Conservation (phyloP, 2,329 filamentous ascomycete genomes). For the Hymenoscyphus salicellus region DNA sequence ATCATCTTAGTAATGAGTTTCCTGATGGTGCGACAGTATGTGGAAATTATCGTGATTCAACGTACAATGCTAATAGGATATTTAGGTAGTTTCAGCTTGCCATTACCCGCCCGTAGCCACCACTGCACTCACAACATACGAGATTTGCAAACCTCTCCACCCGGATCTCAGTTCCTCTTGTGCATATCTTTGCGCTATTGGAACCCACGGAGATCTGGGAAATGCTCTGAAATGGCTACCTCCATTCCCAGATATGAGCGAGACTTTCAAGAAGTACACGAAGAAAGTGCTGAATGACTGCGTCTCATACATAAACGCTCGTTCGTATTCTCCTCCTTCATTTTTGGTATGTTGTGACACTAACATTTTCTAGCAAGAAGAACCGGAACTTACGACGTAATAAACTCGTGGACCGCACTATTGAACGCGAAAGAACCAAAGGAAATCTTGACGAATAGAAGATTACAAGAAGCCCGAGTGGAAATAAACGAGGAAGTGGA, state of each 20-base stretch:
- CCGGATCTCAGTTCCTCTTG: conserved; percentile 47
- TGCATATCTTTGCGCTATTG: conserved; percentile 61
- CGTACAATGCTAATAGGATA: conserved; percentile 20
- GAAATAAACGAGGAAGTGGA: conserved; percentile 62
- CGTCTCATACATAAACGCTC: conserved; percentile 63
- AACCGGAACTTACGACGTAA: conserved; percentile 59
- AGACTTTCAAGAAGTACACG: conserved; percentile 56
- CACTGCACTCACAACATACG: conserved; percentile 60
- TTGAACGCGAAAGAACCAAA: conserved; percentile 48
- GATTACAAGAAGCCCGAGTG: conserved; percentile 51
- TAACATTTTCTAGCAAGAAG: conserved; percentile 44
- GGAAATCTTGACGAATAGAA: conserved; percentile 48
- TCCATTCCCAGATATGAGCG: conserved; percentile 64
- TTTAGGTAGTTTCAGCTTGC: conserved; percentile 59
- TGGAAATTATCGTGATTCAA: background rate
- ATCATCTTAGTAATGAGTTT: conserved; percentile 58
- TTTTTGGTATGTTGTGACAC: no score
- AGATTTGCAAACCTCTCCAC: conserved; percentile 58
- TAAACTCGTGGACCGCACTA: conserved; percentile 59
- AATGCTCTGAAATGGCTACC: conserved; percentile 62
- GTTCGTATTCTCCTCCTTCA: conserved; percentile 26
- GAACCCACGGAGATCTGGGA: conserved; percentile 65
- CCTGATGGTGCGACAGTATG: conserved; percentile 41
- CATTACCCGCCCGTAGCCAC: conserved; percentile 64
- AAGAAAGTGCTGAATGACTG: conserved; percentile 62